Conservation (phyloP, 495 filamentous ascomycete genomes). For the Talaromyces stipitatus region DNA sequence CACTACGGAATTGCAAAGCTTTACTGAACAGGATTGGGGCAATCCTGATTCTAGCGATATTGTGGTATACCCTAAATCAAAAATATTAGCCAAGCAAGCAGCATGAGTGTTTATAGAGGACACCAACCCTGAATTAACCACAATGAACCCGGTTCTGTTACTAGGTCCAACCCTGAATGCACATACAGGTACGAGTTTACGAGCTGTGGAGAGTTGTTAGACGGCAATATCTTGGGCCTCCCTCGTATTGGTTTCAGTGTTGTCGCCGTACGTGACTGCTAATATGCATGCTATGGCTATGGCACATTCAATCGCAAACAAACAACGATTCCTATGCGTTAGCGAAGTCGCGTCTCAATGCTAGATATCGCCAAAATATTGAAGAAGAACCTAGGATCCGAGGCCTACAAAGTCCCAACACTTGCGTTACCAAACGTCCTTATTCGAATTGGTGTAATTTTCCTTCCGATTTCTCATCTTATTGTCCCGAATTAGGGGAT, state of each 20-base stretch:
- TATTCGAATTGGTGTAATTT: not conserved
- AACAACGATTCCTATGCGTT: not conserved
- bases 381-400: not conserved
- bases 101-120: constrained; percentile 30
- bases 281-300: constrained; percentile 16
- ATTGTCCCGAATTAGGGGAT: not conserved
- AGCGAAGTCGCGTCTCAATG: not conserved
- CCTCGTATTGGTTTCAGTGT: not conserved
- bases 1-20: constrained; percentile 15
- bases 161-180: constrained; percentile 14
- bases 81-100: constrained; percentile 26
- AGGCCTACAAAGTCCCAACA: not conserved
- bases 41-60: constrained; percentile 15
- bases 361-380: not conserved
- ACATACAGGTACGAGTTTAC: not conserved
- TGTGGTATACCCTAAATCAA: constrained; percentile 28
- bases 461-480: not conserved
- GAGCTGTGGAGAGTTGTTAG: not conserved
- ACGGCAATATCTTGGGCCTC: constrained; percentile 1
- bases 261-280: constrained; percentile 16
- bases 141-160: constrained; percentile 29
- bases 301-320: not conserved
- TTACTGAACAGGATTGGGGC: constrained; percentile 33
- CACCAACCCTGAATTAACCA: constrained; percentile 22
- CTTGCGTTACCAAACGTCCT: not conserved